Base-by-base conservation (phyloP, 1,284 basidiomycete genomes). In the Caloboletus inedulis region DNA sequence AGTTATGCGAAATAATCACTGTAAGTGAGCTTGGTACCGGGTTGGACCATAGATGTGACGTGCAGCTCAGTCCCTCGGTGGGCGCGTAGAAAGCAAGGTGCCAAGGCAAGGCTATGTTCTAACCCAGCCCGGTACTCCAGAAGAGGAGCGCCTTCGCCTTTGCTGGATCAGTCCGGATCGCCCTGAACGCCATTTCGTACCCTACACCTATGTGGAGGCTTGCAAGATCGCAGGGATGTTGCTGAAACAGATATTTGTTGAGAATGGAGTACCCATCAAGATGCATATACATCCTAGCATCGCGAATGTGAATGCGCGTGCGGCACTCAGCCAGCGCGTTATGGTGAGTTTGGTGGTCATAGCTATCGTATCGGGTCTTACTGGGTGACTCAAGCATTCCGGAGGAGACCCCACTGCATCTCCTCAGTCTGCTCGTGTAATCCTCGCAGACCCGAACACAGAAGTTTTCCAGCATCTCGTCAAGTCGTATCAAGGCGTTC, bases 261-360 rank as follows among this genome's bases (percentile, higher is more conserved):
- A 85, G 51, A 73, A 81, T 35, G 82, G 79, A 7, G 63, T 62
- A 5, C 80, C 86, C 0, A 82, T 89, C 54, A 75, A 78, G 36
- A 87, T 91, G 76, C 85, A 87, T 61, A 87, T 91, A 51, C 85
- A 90, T 62, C 74, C 80, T 2, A 87, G 84, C 63, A 89, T 90
- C 45, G 82, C 84, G 36, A 89, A 90, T 62, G 73, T 82, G 52
- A 86, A 86, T 55, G 85, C 81, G 10, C 74, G 87, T 35, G 77
- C 74, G 27, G 77, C 80, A 25, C 74, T 90, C 18, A 77, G 76
- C 53, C 77, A 80, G 44, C 79, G 84, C 33, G 88, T 90, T 55
- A 79, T 82, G 77, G 87, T 87, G 62, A 62, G 78, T 74, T 23
- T 9, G 40, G 16, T 45, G 30, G 18, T 8, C 31, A 19, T 29